Conservation (phyloP, 2,329 filamentous ascomycete genomes). For the Xylaria polymorpha region DNA sequence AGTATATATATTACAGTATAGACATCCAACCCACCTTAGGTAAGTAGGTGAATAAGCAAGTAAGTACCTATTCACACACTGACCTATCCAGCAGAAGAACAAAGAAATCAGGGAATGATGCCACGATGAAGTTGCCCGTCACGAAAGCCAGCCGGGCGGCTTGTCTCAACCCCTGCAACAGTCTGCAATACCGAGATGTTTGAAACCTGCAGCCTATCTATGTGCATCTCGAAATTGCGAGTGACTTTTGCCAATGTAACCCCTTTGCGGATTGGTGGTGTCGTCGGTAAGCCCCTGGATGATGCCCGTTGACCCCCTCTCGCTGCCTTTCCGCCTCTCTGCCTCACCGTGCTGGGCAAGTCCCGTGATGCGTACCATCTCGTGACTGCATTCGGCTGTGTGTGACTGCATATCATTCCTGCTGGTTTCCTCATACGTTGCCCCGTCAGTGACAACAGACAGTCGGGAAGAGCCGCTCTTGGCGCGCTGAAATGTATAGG, state of each 20-base stretch:
- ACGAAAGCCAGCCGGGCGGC: slow-evolving; percentile 8
- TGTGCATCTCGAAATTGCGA: slow-evolving; percentile 34
- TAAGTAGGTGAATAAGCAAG: too few species aligned
- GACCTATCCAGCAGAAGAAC: background rate
- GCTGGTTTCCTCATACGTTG: slow-evolving; percentile 20
- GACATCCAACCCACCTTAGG: too few species aligned
- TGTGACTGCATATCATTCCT: slow-evolving; percentile 47
- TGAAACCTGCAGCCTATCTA: slow-evolving; percentile 36
- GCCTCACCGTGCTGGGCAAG: slow-evolving; percentile 31
- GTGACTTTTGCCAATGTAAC: slow-evolving; percentile 39
- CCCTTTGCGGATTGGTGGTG: slow-evolving; percentile 33
- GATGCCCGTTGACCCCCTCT: slow-evolving; percentile 25
- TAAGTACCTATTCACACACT: background rate
- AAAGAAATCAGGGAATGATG: background rate
- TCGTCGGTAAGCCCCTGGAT: slow-evolving; percentile 32
- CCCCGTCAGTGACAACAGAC: slow-evolving; percentile 4
- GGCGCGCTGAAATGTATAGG: slow-evolving; percentile 33
- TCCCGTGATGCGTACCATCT: slow-evolving; percentile 45
- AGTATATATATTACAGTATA: too few species aligned
- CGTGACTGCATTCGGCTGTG: slow-evolving; percentile 49
- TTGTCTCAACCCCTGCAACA: slow-evolving; percentile 19
- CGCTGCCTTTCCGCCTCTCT: slow-evolving; percentile 18
- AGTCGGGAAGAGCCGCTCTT: slow-evolving; percentile 47
- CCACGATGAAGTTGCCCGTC: background rate
- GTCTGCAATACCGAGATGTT: slow-evolving; percentile 32